Percentiles rank a stretch among this genome's conserved stretches.
phyloP scores from a whole-genome alignment of 1,284 basidiomycete species.

The Kalmanozyma brasiliensis region DNA sequence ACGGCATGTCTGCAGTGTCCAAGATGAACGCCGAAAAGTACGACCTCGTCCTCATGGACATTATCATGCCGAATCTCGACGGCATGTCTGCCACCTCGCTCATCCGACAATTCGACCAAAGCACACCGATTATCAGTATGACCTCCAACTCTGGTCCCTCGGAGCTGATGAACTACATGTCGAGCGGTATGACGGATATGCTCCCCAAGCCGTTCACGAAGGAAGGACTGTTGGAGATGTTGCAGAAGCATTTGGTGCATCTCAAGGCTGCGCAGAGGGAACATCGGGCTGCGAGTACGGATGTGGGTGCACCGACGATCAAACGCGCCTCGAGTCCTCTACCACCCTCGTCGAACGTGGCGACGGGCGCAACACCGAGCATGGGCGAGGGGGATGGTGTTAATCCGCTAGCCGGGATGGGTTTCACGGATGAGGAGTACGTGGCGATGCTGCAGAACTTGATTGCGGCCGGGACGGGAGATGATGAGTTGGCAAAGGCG shows the following conservation, averaged over 20 bases:
- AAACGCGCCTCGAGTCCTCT: not conserved
- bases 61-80: slow-evolving; percentile 92
- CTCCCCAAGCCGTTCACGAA: slow-evolving; percentile 97
- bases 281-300: slow-evolving; percentile 13
- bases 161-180: slow-evolving; percentile 91
- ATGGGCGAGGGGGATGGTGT: slow-evolving; percentile 24
- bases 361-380: not conserved
- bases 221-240: slow-evolving; percentile 86
- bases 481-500: slow-evolving; percentile 26
- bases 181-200: slow-evolving; percentile 92
- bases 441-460: slow-evolving; percentile 63
- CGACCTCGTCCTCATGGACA: slow-evolving; percentile 86
- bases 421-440: slow-evolving; percentile 64
- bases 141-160: slow-evolving; percentile 90
- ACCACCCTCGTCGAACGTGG: not conserved
- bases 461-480: slow-evolving; percentile 55
- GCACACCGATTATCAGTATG: slow-evolving; percentile 97
- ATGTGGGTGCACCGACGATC: not conserved
- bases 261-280: slow-evolving; percentile 82
- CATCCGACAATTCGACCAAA: slow-evolving; percentile 91
- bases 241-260: slow-evolving; percentile 95
- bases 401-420: slow-evolving; percentile 61
- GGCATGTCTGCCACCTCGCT: slow-evolving; percentile 85
- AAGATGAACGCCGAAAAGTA: slow-evolving; percentile 95
- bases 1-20: slow-evolving; percentile 91